Evolutionary conservation across 371 early-diverging fungal genomes (phyloP).

Genomic region (Mortierella sp.): DNA sequence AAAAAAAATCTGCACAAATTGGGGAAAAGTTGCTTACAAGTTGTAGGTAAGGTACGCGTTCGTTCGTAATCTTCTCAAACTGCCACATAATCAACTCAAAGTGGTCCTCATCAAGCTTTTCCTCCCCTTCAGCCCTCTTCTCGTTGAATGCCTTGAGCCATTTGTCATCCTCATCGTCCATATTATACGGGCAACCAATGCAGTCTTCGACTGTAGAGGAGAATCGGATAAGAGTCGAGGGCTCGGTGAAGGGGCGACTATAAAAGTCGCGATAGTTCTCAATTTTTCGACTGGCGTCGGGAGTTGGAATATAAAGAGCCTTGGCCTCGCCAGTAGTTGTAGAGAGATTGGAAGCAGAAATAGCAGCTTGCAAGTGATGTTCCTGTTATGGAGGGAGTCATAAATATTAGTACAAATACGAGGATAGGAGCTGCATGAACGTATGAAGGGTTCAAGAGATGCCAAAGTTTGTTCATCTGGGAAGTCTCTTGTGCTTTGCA

Average conservation of each 20-base stretch:
- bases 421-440: neutral
- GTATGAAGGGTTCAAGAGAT: no score
- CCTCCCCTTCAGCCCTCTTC: slow-evolving; percentile 44
- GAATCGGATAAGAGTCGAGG: slow-evolving; percentile 89
- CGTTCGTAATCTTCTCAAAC: slow-evolving; percentile 74
- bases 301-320: slow-evolving; percentile 88
- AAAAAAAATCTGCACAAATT: neutral
- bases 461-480: no score
- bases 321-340: slow-evolving; percentile 70
- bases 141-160: slow-evolving; percentile 76
- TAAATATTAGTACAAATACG: neutral
- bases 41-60: slow-evolving; percentile 69
- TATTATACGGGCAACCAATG: slow-evolving; percentile 84
- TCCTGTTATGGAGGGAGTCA: slow-evolving; percentile 66
- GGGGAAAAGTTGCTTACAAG: slow-evolving; percentile 51
- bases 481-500: no score
- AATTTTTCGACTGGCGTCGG: slow-evolving; percentile 85
- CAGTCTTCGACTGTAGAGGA: slow-evolving; percentile 90
- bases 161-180: slow-evolving; percentile 87
- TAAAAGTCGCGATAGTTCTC: slow-evolving; percentile 79
- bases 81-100: slow-evolving; percentile 87
- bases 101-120: slow-evolving; percentile 71
- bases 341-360: slow-evolving; percentile 83
- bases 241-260: slow-evolving; percentile 73
- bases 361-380: slow-evolving; percentile 96